Conservation (phyloP, 495 filamentous ascomycete species). For the Hypomontagnella monticulosa region DNA sequence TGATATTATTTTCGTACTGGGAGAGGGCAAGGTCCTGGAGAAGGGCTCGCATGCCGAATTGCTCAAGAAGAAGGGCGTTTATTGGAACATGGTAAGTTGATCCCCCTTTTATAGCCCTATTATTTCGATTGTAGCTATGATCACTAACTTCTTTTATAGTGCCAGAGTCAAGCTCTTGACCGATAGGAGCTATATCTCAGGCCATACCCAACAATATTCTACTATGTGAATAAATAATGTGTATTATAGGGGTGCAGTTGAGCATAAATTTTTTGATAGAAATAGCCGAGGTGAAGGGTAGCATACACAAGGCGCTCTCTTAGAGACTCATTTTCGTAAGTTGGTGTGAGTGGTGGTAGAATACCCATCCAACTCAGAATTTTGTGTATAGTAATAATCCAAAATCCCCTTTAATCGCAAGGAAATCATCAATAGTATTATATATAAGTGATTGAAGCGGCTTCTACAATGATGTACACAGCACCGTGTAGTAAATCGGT, state of each 20-base stretch:
- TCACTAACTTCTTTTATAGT: constrained; percentile 14
- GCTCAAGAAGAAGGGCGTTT: constrained; percentile 61
- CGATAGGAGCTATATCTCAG: constrained; percentile 13
- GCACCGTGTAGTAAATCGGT: too few relatives aligned
- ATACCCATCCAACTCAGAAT: constrained; percentile 15
- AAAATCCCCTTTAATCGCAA: too few relatives aligned
- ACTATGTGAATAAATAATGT: not conserved
- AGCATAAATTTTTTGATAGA: not conserved
- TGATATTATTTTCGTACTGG: constrained; percentile 67
- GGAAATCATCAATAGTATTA: too few relatives aligned
- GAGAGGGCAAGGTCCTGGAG: constrained; percentile 66
- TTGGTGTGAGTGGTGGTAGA: not conserved
- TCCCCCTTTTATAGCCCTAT: not conserved
- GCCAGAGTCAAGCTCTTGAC: constrained; percentile 47
- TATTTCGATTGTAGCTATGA: constrained; percentile 1
- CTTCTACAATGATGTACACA: too few relatives aligned
- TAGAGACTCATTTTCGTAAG: not conserved
- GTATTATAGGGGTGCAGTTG: not conserved
- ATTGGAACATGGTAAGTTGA: constrained; percentile 62
- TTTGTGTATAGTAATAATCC: not conserved
- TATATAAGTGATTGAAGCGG: too few relatives aligned
- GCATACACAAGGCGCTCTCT: too few relatives aligned
- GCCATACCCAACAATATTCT: not conserved
- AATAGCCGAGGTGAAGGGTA: too few relatives aligned
- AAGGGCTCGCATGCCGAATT: constrained; percentile 63